Base-by-base conservation (phyloP, 2,329 filamentous ascomycete genomes). In the Diaporthe nobilis region DNA sequence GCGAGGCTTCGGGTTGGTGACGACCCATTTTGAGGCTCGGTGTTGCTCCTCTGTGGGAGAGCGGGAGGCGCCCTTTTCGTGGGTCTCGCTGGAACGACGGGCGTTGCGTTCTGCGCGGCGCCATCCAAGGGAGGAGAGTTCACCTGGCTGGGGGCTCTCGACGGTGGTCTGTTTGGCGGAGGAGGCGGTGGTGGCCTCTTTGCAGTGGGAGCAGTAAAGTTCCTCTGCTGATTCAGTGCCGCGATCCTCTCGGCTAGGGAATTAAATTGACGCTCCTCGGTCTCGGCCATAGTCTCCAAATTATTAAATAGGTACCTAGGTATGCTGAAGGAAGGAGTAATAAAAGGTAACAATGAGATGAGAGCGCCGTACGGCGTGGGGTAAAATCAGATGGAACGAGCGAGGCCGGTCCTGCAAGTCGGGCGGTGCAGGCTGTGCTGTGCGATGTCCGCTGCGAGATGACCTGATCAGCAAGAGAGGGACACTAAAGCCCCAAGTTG, bases 241-340 rank as follows among this genome's bases (percentile, higher is more conserved):
- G 91, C 91, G 77, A 93, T 93, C 71, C 91, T 87, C 82, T 92
- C 90, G 6, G 90, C 88, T 37, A 93, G 86, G 10, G 88, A 89
- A 75, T 85, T 91, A 82, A 91, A 92, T 77, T 89, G 89, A 53
- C 90, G 90, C 80, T 92, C 91, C 79, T 92, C 90, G 60, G 87
- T 85, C 71, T 93, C 91, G 10, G 90, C 87, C 91, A 93, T 93
- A 75, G 70, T 76, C 34, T 13, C 3, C 39, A 75, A 58, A 15
- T 37, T 63, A 47, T 25, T 47, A 65, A 57, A 42, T 73, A 44
- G 51, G 31, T 61, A 44, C 22, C 37, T 73, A 44, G 51, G 31
- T 61, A 44, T 25, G 42, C 42, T 63, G 17, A 74, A 74, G 37
- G 28, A 55, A 55, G 57, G 49, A 63, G 31, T 49, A 28, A 15